Percentiles rank a stretch among this genome's conserved stretches.
Evolutionary conservation across 495 filamentous ascomycete genomes (phyloP).

Genomic region (Trichocladium antarcticum): DNA sequence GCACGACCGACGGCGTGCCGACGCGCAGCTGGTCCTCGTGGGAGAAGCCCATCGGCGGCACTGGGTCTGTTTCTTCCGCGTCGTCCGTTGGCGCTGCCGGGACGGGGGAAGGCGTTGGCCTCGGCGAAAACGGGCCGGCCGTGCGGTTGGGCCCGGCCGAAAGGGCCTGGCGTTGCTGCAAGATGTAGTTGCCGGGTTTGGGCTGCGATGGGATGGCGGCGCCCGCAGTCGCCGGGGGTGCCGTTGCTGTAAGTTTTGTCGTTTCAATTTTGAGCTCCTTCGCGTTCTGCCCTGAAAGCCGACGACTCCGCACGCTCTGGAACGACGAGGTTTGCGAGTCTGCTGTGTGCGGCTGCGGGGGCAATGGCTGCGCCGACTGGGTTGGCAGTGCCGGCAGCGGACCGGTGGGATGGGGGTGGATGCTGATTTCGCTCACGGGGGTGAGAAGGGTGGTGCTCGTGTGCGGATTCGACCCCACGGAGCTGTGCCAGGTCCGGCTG

Average conservation of each 20-base stretch:
- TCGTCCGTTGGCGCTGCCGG: slow-evolving; percentile 7
- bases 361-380: slow-evolving; percentile 25
- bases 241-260: slow-evolving; percentile 30
- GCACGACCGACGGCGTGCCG: slow-evolving; percentile 30
- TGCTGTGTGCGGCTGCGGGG: slow-evolving; percentile 17
- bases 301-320: slow-evolving; percentile 61
- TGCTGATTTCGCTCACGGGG: slow-evolving; percentile 57
- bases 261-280: slow-evolving; percentile 91
- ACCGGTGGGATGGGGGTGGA: slow-evolving; percentile 20
- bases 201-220: slow-evolving; percentile 35
- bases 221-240: slow-evolving; percentile 31
- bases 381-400: slow-evolving; percentile 31
- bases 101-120: slow-evolving; percentile 25
- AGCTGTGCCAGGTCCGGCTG: slow-evolving; percentile 79
- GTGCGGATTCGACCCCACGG: slow-evolving; percentile 64
- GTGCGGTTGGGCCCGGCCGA: slow-evolving; percentile 30
- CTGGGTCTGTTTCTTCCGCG: slow-evolving; percentile 21
- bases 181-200: slow-evolving; percentile 30
- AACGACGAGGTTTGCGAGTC: slow-evolving; percentile 27
- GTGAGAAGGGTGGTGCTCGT: slow-evolving; percentile 62
- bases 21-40: slow-evolving; percentile 27
- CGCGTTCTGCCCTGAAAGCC: slow-evolving; percentile 66
- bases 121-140: slow-evolving; percentile 20
- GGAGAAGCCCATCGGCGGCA: slow-evolving; percentile 21
- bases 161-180: slow-evolving; percentile 37